A percentile compares a stretch with the other conserved stretches of the same genome.
These are phyloP conservation scores for Fraxinus angustifolia DNA, from an alignment of 305 asterid genomes.

Conservation along the genomic window DNA sequence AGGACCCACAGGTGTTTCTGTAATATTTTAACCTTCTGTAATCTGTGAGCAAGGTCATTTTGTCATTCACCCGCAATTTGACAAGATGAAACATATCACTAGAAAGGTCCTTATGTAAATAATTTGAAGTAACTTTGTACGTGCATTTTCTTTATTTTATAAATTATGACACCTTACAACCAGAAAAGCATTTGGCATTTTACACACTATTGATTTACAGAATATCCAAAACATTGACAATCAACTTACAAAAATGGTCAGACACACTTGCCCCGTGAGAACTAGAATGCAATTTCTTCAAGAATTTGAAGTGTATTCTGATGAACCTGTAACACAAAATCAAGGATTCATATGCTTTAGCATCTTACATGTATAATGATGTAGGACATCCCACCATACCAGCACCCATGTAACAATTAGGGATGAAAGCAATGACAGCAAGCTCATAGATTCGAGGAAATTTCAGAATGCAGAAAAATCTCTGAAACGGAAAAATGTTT, in stretches of 20 bases:
- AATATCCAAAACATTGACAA: not conserved
- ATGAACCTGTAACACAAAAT: slow-evolving; percentile 66
- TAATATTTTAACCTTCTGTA: not conserved
- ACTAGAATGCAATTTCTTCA: slow-evolving; percentile 86
- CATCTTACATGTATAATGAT: not conserved
- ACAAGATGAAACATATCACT: not conserved
- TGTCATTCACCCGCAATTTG: not conserved
- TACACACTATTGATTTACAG: not conserved
- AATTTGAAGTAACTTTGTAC: not conserved
- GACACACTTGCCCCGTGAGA: slow-evolving; percentile 5
- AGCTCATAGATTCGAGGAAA: not conserved
- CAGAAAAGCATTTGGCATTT: not conserved
- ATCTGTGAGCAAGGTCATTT: not conserved
- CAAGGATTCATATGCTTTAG: slow-evolving; percentile 27
- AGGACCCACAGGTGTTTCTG: not conserved
- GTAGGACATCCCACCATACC: not conserved
- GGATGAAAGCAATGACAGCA: slow-evolving; percentile 4
- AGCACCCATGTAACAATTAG: not conserved
- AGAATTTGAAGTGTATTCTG: slow-evolving; percentile 92
- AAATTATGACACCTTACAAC: not conserved
- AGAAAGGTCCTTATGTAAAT: not conserved
- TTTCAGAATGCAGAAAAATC: slow-evolving; percentile 5
- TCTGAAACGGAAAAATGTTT: not conserved
- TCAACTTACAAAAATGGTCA: slow-evolving; percentile 21
- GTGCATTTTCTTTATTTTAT: not conserved